A percentile compares a stretch with the other conserved stretches of the same genome.
phyloP scores from a whole-genome alignment of 306 rosid genomes.

The Vigna trinervia region DNA sequence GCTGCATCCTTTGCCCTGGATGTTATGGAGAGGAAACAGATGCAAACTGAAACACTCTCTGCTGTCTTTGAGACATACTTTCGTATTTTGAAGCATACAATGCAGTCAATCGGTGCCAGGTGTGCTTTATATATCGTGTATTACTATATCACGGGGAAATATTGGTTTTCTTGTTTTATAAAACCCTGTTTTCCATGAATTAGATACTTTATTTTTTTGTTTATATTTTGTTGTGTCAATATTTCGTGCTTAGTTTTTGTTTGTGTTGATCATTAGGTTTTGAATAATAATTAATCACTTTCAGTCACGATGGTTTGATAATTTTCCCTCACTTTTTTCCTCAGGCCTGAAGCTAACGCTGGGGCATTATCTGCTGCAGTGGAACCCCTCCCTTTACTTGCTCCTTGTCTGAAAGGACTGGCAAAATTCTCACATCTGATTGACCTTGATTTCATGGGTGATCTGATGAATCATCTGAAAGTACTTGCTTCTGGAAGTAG shows the following conservation, averaged over 20 bases:
- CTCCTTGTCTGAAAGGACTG: conserved; percentile 88
- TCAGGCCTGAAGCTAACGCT: conserved; percentile 68
- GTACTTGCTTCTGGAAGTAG: conserved; percentile 72
- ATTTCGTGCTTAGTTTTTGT: conserved; percentile 15
- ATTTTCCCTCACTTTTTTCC: conserved; percentile 43
- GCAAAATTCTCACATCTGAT: conserved; percentile 89
- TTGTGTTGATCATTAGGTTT: neutral
- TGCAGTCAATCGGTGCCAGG: conserved; percentile 65
- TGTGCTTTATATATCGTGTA: conserved; percentile 41
- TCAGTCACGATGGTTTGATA: conserved; percentile 40
- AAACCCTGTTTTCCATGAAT: conserved; percentile 5
- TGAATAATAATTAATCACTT: conserved; percentile 24
- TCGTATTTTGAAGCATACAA: conserved; percentile 84
- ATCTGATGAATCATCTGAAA: conserved; percentile 79
- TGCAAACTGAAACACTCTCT: conserved; percentile 91
- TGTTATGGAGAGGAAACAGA: conserved; percentile 67
- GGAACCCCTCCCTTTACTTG: conserved; percentile 75
- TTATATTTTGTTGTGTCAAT: neutral
- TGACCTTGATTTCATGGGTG: conserved; percentile 92
- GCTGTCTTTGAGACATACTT: conserved; percentile 93
- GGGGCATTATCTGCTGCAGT: conserved; percentile 48
- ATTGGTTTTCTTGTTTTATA: conserved; percentile 2
- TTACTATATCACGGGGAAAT: conserved; percentile 9
- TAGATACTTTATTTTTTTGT: neutral
- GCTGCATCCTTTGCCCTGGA: conserved; percentile 82